Evolutionary conservation across 2,329 filamentous ascomycete genomes (phyloP).

Genomic region (Curvularia sp.): DNA sequence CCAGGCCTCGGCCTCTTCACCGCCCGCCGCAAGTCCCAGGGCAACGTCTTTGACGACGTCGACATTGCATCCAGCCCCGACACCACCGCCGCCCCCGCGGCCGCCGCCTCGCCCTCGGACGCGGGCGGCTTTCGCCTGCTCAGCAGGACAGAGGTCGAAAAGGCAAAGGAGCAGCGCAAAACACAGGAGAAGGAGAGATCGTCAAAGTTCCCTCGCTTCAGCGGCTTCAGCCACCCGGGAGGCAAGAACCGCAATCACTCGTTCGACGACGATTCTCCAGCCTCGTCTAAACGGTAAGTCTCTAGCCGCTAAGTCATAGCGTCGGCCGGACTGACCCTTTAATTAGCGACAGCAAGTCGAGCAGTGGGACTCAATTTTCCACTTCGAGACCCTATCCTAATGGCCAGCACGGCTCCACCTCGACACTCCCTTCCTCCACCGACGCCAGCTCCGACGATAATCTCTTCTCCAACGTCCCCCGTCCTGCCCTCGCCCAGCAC

Average conservation of each 20-base stretch:
- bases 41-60: slow-evolving; percentile 45
- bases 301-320: slow-evolving; percentile 28
- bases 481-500: slow-evolving; percentile 40
- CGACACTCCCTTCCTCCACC: slow-evolving; percentile 51
- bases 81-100: slow-evolving; percentile 26
- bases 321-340: slow-evolving; percentile 37
- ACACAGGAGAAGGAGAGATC: slow-evolving; percentile 41
- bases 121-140: slow-evolving; percentile 46
- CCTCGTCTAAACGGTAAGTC: slow-evolving; percentile 48
- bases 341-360: slow-evolving; percentile 51
- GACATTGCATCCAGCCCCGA: slow-evolving; percentile 32
- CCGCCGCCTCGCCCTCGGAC: slow-evolving; percentile 30
- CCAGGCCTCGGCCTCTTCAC: slow-evolving; percentile 43
- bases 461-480: slow-evolving; percentile 44
- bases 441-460: slow-evolving; percentile 49
- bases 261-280: slow-evolving; percentile 47
- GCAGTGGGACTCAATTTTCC: slow-evolving; percentile 48
- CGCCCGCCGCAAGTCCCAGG: slow-evolving; percentile 48
- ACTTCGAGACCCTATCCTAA: slow-evolving; percentile 46
- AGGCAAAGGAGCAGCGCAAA: slow-evolving; percentile 37
- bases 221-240: slow-evolving; percentile 37
- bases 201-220: slow-evolving; percentile 46
- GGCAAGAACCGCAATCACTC: slow-evolving; percentile 46
- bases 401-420: slow-evolving; percentile 47
- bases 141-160: slow-evolving; percentile 42